phyloP scores from a whole-genome alignment of 2,329 filamentous ascomycete species.

The Diatrype stigma region DNA sequence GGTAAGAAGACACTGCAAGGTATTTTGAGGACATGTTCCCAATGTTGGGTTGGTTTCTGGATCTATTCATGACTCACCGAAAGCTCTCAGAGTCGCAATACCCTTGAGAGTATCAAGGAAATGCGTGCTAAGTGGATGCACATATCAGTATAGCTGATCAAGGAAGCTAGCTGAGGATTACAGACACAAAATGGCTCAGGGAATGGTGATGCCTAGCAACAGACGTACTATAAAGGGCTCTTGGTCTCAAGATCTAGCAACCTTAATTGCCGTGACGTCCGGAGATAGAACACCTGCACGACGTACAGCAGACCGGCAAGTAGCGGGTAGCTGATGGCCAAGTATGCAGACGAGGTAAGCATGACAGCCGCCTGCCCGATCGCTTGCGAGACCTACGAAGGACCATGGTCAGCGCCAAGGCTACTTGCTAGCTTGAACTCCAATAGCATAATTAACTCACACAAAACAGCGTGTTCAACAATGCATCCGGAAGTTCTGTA shows the following conservation, averaged over 20 bases:
- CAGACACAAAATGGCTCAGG: background rate
- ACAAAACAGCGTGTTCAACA: conserved; percentile 23
- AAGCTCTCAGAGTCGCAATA: conserved; percentile 44
- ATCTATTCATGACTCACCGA: conserved; percentile 19
- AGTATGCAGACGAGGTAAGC: conserved; percentile 32
- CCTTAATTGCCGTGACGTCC: conserved; percentile 47
- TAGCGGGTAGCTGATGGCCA: conserved; percentile 39
- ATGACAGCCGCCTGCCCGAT: conserved; percentile 41
- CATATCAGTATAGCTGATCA: conserved; percentile 2
- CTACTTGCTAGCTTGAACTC: too few species aligned
- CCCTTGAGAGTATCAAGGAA: conserved; percentile 46
- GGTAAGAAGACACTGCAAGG: too few species aligned
- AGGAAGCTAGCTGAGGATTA: too few species aligned
- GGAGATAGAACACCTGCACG: conserved; percentile 47
- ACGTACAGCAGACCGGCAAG: conserved; percentile 35
- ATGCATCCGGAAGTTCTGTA: conserved; percentile 31
- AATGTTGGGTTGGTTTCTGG: background rate
- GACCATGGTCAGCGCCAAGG: background rate
- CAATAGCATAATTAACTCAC: conserved; percentile 17
- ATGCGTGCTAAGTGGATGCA: conserved; percentile 24
- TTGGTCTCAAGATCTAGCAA: conserved; percentile 48
- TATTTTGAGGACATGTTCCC: too few species aligned
- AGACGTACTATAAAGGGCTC: conserved; percentile 41
- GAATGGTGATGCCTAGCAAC: background rate
- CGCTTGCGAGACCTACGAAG: conserved; percentile 6